Evolutionary conservation across 768 basidiomycete genomes (phyloP).

Genomic region (Mycena maculata): DNA sequence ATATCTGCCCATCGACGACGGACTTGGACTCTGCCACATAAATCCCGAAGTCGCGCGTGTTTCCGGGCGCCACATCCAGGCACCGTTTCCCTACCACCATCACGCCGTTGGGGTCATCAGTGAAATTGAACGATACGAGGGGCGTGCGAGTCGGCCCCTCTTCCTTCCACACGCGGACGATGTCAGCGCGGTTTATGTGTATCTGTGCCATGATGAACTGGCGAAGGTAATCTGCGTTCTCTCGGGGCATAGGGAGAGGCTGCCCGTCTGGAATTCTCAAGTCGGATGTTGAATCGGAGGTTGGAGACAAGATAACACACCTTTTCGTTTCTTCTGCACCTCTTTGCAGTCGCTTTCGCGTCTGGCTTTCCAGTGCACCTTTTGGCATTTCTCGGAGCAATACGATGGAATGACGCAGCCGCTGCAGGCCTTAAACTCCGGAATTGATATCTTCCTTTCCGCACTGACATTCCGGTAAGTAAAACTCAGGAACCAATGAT

Average conservation of each 20-base stretch:
- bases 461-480: neutral
- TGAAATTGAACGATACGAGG: conserved; percentile 5
- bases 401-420: conserved; percentile 1
- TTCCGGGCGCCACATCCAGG: neutral
- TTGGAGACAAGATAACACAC: neutral
- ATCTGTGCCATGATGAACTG: neutral
- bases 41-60: neutral
- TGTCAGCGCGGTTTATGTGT: conserved; percentile 2
- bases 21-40: neutral
- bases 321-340: neutral
- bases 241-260: neutral
- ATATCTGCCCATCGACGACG: neutral
- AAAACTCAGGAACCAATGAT: neutral
- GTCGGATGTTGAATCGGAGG: neutral
- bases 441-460: neutral
- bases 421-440: conserved; percentile 5
- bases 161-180: conserved; percentile 13
- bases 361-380: neutral
- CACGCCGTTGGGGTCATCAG: conserved; percentile 1
- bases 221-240: neutral
- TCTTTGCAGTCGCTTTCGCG: neutral
- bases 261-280: neutral
- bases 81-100: conserved; percentile 8
- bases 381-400: conserved; percentile 11
- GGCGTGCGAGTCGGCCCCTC: conserved; percentile 10